Percentiles rank a stretch among this genome's conserved stretches.
These are phyloP conservation scores for Ophiostoma pallidulum DNA, from an alignment of 2,329 filamentous ascomycete genomes.

Conservation along the genomic window DNA sequence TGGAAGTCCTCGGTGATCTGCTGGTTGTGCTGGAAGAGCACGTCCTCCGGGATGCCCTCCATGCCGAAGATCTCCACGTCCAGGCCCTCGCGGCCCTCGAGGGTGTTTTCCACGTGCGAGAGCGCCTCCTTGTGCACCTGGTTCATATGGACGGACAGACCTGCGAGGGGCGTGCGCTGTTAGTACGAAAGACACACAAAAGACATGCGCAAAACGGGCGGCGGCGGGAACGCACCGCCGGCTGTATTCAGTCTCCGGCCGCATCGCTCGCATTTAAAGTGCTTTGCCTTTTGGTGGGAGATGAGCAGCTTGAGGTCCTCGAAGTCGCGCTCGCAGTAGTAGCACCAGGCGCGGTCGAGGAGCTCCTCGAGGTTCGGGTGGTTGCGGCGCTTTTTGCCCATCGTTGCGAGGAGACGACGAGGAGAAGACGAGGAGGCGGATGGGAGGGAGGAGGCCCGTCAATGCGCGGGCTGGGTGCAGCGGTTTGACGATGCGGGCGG, in stretches of 20 bases:
- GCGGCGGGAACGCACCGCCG: slow-evolving; percentile 55
- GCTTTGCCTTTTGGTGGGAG: slow-evolving; percentile 97
- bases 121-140: slow-evolving; percentile 96
- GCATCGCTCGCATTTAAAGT: slow-evolving; percentile 95
- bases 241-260: slow-evolving; percentile 83
- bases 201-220: neutral
- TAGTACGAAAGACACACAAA: neutral
- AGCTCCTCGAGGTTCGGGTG: slow-evolving; percentile 83
- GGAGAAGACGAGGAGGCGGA: too few species aligned
- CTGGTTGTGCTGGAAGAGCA: slow-evolving; percentile 74
- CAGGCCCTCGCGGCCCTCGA: slow-evolving; percentile 73
- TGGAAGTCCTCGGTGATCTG: slow-evolving; percentile 80
- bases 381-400: slow-evolving; percentile 86
- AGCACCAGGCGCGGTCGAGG: slow-evolving; percentile 85
- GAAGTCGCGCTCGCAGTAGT: slow-evolving; percentile 98
- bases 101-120: slow-evolving; percentile 79
- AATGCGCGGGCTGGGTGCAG: too few species aligned
- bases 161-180: too few species aligned
- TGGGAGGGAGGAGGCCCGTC: too few species aligned
- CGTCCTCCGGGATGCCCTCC: slow-evolving; percentile 87
- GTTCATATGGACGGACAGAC: slow-evolving; percentile 92
- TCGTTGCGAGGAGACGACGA: too few species aligned
- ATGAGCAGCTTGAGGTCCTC: slow-evolving; percentile 95
- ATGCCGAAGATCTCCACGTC: slow-evolving; percentile 97
- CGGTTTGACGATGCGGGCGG: too few species aligned